Percentiles rank a stretch among this genome's conserved stretches.
Evolutionary conservation across 202 grass and related monocot species (phyloP).

Genomic region (Elaeis oleifera): DNA sequence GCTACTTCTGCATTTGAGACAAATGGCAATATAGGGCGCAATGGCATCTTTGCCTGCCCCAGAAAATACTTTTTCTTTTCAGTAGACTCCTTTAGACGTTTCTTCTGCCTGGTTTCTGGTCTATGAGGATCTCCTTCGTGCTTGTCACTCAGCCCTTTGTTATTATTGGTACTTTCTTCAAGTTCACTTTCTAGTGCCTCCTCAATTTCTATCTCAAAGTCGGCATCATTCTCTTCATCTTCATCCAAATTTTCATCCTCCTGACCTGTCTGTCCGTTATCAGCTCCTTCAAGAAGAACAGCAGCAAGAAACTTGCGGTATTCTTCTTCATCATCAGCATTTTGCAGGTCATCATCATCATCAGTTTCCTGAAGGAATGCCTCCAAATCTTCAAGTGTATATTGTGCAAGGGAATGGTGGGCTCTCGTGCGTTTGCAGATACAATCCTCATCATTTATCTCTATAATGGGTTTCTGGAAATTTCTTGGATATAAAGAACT

Average conservation of each 20-base stretch:
- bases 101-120: conserved; percentile 70
- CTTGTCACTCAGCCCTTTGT: conserved; percentile 22
- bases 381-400: conserved; percentile 79
- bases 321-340: conserved; percentile 91
- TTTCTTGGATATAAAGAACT: conserved; percentile 1
- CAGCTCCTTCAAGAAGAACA: conserved; percentile 48
- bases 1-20: conserved; percentile 23
- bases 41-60: conserved; percentile 31
- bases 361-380: conserved; percentile 93
- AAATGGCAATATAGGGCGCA: conserved; percentile 42
- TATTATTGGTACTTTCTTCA: conserved; percentile 53
- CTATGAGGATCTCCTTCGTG: conserved; percentile 34
- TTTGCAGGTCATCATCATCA: conserved; percentile 58
- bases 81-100: conserved; percentile 30
- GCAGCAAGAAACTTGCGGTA: conserved; percentile 89
- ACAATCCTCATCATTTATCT: conserved; percentile 55
- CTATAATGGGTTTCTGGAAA: not conserved
- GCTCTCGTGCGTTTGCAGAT: conserved; percentile 66
- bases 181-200: conserved; percentile 84
- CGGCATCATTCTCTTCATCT: conserved; percentile 86
- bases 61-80: conserved; percentile 23
- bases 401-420: conserved; percentile 53
- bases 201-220: conserved; percentile 92
- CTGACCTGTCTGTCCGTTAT: conserved; percentile 37
- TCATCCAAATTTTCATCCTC: conserved; percentile 72